Percentiles rank a stretch among this genome's conserved stretches.
phyloP scores from a whole-genome alignment of 2,329 filamentous ascomycete genomes.

The Alternaria arborescens region DNA sequence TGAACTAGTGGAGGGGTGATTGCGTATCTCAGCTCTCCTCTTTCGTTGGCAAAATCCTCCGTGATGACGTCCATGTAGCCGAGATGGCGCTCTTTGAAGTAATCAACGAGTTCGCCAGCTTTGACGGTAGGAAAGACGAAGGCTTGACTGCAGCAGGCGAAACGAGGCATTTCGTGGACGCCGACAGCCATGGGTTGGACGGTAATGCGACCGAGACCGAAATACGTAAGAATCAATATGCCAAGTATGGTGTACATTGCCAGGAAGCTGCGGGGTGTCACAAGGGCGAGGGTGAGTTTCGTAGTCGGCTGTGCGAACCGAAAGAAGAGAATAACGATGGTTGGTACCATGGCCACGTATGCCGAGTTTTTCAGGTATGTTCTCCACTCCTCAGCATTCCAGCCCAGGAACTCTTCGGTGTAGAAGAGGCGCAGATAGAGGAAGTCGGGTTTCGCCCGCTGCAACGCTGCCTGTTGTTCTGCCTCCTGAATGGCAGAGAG shows the following conservation, averaged over 20 bases:
- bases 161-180: conserved; percentile 53
- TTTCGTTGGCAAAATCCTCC: conserved; percentile 54
- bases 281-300: conserved; percentile 28
- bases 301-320: conserved; percentile 29
- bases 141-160: conserved; percentile 57
- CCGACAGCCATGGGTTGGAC: conserved; percentile 49
- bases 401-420: conserved; percentile 56
- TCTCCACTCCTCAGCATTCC: conserved; percentile 56
- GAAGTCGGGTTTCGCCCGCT: conserved; percentile 39
- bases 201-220: conserved; percentile 53
- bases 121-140: conserved; percentile 54
- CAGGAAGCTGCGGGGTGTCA: conserved; percentile 32
- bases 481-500: conserved; percentile 47
- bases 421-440: conserved; percentile 59
- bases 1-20: conserved; percentile 56
- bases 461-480: conserved; percentile 39
- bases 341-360: conserved; percentile 27
- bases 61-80: conserved; percentile 54
- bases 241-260: conserved; percentile 27
- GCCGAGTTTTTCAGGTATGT: conserved; percentile 50
- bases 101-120: conserved; percentile 37
- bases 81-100: conserved; percentile 43
- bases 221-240: conserved; percentile 46
- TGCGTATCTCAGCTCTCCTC: conserved; percentile 53
- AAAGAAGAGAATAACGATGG: conserved; percentile 37